Conservation (phyloP, 2,329 filamentous ascomycete genomes). For the Talaromyces sp. region DNA sequence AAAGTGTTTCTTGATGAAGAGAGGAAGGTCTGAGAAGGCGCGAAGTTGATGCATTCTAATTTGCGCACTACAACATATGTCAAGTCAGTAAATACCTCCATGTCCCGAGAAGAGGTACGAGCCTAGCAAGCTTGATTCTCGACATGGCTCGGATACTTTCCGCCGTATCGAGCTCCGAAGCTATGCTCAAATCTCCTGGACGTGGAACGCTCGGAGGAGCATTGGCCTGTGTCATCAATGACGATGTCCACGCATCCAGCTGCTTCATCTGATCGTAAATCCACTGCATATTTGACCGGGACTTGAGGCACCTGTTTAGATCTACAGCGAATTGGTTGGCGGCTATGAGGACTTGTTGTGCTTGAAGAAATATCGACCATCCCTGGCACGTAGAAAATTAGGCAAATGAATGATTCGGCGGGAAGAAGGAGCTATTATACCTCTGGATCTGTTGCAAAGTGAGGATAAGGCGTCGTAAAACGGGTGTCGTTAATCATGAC, state of each 20-base stretch:
- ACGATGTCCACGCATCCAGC: constrained; percentile 40
- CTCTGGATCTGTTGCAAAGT: constrained; percentile 40
- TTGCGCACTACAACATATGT: constrained; percentile 35
- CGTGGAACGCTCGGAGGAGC: constrained; percentile 26
- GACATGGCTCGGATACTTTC: constrained; percentile 41
- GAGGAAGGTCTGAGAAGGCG: constrained; percentile 45
- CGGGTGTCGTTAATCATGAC: constrained; percentile 43
- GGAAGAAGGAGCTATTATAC: constrained; percentile 24
- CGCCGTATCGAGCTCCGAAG: constrained; percentile 36
- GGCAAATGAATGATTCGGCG: background rate
- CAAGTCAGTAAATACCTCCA: constrained; percentile 6
- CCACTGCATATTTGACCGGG: constrained; percentile 35
- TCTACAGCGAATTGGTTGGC: constrained; percentile 42
- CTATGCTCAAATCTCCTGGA: constrained; percentile 26
- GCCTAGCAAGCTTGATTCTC: constrained; percentile 45
- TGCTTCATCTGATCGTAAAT: constrained; percentile 43
- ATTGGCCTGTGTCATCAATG: constrained; percentile 34
- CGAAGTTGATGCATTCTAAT: constrained; percentile 47
- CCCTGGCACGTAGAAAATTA: constrained; percentile 30
- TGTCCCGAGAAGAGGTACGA: background rate
- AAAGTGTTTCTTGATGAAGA: constrained; percentile 46
- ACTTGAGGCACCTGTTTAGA: constrained; percentile 37
- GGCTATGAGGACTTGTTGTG: constrained; percentile 42
- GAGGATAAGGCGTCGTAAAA: constrained; percentile 42
- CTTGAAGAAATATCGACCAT: constrained; percentile 43